Evolutionary conservation across 2,329 filamentous ascomycete species (phyloP).

Genomic region (Thyridium curvatum): DNA sequence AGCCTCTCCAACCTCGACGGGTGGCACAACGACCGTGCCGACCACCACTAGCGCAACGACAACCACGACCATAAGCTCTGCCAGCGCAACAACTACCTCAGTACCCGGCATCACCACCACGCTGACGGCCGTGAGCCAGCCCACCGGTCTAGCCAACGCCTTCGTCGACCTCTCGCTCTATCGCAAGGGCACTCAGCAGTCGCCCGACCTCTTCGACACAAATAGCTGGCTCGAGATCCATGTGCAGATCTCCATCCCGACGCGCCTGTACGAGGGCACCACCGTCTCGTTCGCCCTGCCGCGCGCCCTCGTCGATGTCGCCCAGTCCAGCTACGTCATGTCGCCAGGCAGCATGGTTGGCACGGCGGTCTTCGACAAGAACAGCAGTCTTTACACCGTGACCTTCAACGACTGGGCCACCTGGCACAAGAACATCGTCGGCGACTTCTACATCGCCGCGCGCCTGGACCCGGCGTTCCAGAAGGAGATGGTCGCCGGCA

Average conservation of each 20-base stretch:
- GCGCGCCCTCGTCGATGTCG: conserved; percentile 5
- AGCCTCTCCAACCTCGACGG: not conserved
- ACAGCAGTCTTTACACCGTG: conserved; percentile 3
- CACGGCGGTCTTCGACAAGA: conserved; percentile 3
- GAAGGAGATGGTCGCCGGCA: conserved; percentile 4
- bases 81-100: conserved; percentile 1
- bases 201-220: conserved; percentile 2
- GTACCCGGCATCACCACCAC: conserved; percentile 8
- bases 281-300: conserved; percentile 6
- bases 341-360: too few species aligned
- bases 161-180: conserved; percentile 6
- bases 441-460: conserved; percentile 8
- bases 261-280: conserved; percentile 1
- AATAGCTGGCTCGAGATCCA: conserved; percentile 8
- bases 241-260: conserved; percentile 5
- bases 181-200: conserved; percentile 1
- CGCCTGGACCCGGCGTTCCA: not conserved
- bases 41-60: conserved; percentile 1
- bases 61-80: not conserved
- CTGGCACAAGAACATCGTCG: conserved; percentile 9
- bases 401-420: conserved; percentile 4
- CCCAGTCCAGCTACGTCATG: not conserved
- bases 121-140: conserved; percentile 4
- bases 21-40: not conserved
- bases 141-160: conserved; percentile 6